phyloP scores from a whole-genome alignment of 768 basidiomycete genomes.

The Lepiota brunneoincarnata region DNA sequence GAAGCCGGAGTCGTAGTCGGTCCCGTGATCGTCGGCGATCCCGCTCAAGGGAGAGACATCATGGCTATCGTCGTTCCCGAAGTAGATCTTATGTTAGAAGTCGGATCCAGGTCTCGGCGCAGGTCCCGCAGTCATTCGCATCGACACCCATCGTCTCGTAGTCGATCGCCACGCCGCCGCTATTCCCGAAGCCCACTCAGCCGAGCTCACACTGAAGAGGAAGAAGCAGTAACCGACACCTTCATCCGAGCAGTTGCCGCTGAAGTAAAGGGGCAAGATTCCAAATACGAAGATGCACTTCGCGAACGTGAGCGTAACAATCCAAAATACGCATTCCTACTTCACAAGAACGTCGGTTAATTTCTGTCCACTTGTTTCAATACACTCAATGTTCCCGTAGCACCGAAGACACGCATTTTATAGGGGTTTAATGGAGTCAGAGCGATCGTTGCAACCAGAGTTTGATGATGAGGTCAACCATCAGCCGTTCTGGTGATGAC shows the following conservation, averaged over 20 bases:
- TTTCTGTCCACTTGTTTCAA: slow-evolving; percentile 6
- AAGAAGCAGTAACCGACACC: slow-evolving; percentile 71
- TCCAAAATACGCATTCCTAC: slow-evolving; percentile 79
- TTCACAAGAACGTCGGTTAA: slow-evolving; percentile 48
- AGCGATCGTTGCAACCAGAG: slow-evolving; percentile 54
- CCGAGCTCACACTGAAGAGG: slow-evolving; percentile 48
- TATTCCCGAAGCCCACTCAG: slow-evolving; percentile 51
- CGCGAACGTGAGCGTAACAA: slow-evolving; percentile 77
- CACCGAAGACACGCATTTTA: slow-evolving; percentile 73
- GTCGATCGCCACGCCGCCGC: slow-evolving; percentile 46
- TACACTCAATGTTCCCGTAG: slow-evolving; percentile 30
- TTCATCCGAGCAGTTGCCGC: slow-evolving; percentile 87
- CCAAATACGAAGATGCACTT: slow-evolving; percentile 71
- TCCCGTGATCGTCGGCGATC: slow-evolving; percentile 39
- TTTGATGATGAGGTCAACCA: slow-evolving; percentile 75
- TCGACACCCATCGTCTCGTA: slow-evolving; percentile 33
- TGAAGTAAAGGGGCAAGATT: slow-evolving; percentile 79
- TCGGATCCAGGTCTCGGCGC: slow-evolving; percentile 36
- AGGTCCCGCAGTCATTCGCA: slow-evolving; percentile 32
- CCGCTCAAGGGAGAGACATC: slow-evolving; percentile 36
- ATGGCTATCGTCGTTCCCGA: slow-evolving; percentile 42
- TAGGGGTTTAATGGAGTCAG: slow-evolving; percentile 61
- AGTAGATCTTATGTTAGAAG: slow-evolving; percentile 44
- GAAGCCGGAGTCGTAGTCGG: slow-evolving; percentile 35
- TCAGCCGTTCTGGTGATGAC: neutral